Conservation (phyloP, 2,329 filamentous ascomycete species). For the Fusarium tricinctum region DNA sequence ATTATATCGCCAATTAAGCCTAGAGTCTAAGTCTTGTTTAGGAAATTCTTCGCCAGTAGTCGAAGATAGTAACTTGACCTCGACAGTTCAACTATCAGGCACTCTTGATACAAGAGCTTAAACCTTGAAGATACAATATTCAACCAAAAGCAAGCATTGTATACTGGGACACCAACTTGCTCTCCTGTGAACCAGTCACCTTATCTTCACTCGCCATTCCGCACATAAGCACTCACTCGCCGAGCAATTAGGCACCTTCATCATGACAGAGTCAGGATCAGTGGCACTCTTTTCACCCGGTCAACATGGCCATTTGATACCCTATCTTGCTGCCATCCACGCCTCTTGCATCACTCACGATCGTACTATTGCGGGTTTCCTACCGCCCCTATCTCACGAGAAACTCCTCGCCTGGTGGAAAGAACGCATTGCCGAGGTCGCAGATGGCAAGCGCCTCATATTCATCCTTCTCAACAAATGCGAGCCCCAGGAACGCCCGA, state of each 20-base stretch:
- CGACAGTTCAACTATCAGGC: constrained; percentile 1
- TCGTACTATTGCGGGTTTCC: constrained; percentile 69
- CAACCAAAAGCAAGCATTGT: constrained; percentile 11
- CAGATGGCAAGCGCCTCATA: constrained; percentile 63
- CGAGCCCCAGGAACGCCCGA: constrained; percentile 53
- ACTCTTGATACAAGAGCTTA: background rate
- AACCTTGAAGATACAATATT: constrained; percentile 5
- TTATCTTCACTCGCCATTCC: background rate
- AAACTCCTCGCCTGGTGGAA: constrained; percentile 72
- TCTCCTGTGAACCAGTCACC: constrained; percentile 6
- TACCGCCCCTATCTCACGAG: constrained; percentile 69
- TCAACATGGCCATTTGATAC: constrained; percentile 65
- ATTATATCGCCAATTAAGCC: constrained; percentile 12
- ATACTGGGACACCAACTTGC: constrained; percentile 15
- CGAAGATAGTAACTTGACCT: background rate
- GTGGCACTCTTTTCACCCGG: constrained; percentile 61
- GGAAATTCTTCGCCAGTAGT: constrained; percentile 13
- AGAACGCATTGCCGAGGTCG: constrained; percentile 63
- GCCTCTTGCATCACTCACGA: constrained; percentile 71
- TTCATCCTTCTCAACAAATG: constrained; percentile 63
- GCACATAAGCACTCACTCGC: constrained; percentile 2
- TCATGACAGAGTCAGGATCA: constrained; percentile 53
- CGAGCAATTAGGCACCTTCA: constrained; percentile 5
- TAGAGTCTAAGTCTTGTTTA: constrained; percentile 26
- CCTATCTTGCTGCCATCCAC: constrained; percentile 70